A percentile compares a stretch with the other conserved stretches of the same genome.
Evolutionary conservation across 805 yeast genomes (phyloP).

Genomic region (Starmera amethionina): DNA sequence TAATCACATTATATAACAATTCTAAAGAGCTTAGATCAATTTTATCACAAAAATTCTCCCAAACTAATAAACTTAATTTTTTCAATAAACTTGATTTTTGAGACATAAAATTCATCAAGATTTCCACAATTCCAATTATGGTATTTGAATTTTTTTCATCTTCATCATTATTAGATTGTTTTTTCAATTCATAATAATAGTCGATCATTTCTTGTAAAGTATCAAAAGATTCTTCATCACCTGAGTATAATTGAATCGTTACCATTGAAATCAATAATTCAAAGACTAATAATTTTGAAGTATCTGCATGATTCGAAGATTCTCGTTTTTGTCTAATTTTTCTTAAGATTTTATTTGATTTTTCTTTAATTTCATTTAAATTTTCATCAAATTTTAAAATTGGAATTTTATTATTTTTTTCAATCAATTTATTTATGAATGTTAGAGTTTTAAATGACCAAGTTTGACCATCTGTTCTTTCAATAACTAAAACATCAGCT

Average conservation of each 20-base stretch:
- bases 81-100: conserved; percentile 50
- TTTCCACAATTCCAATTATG: conserved; percentile 46
- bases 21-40: conserved; percentile 35
- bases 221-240: conserved; percentile 65
- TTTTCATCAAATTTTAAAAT: conserved; percentile 47
- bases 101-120: conserved; percentile 45
- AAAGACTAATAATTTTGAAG: conserved; percentile 46
- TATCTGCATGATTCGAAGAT: conserved; percentile 17
- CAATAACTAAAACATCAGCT: conserved; percentile 40
- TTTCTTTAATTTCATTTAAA: conserved; percentile 34
- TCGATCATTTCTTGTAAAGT: conserved; percentile 63
- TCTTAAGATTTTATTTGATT: conserved; percentile 39
- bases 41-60: conserved; percentile 45
- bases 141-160: conserved; percentile 32
- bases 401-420: conserved; percentile 15
- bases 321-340: conserved; percentile 28
- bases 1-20: conserved; percentile 43
- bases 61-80: conserved; percentile 43
- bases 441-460: conserved; percentile 55
- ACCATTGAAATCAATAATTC: conserved; percentile 73
- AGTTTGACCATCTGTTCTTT: conserved; percentile 34
- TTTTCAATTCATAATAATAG: conserved; percentile 39
- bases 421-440: conserved; percentile 21
- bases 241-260: conserved; percentile 65
- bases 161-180: conserved; percentile 27